Conservation (phyloP, 257 asterid genomes). For the Orobanche coerulescens region DNA sequence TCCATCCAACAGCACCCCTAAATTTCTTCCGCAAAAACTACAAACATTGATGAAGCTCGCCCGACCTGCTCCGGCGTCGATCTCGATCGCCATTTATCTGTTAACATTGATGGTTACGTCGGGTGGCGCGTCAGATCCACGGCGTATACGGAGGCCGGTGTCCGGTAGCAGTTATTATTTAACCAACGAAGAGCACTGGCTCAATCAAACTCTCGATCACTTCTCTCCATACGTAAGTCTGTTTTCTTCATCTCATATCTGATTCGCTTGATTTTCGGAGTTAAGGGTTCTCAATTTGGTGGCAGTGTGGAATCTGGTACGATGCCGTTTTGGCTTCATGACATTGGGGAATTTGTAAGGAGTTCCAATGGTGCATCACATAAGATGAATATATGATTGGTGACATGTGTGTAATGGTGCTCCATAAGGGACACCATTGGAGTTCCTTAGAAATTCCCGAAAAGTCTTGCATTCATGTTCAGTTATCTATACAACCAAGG, state of each 20-base stretch:
- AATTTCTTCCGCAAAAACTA: background rate
- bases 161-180: slow-evolving; percentile 35
- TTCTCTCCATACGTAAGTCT: slow-evolving; percentile 77
- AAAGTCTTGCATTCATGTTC: no score
- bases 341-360: no score
- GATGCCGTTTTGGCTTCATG: slow-evolving; percentile 12
- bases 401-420: no score
- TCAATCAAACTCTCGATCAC: slow-evolving; percentile 81
- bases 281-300: slow-evolving; percentile 4
- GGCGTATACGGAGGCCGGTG: slow-evolving; percentile 31
- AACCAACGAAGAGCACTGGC: slow-evolving; percentile 60
- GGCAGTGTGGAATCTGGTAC: background rate
- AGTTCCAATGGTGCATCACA: no score
- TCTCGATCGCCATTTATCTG: slow-evolving; percentile 2
- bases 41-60: slow-evolving; percentile 26
- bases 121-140: slow-evolving; percentile 27
- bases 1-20: background rate
- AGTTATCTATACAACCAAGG: no score
- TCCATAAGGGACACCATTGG: no score
- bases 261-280: background rate
- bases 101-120: slow-evolving; percentile 20
- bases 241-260: background rate
- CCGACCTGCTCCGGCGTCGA: slow-evolving; percentile 7
- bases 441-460: no score
- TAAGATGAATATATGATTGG: no score